A percentile compares a stretch with the other conserved stretches of the same genome.
Evolutionary conservation across 768 basidiomycete genomes (phyloP).

Genomic region (Boletales sp.): DNA sequence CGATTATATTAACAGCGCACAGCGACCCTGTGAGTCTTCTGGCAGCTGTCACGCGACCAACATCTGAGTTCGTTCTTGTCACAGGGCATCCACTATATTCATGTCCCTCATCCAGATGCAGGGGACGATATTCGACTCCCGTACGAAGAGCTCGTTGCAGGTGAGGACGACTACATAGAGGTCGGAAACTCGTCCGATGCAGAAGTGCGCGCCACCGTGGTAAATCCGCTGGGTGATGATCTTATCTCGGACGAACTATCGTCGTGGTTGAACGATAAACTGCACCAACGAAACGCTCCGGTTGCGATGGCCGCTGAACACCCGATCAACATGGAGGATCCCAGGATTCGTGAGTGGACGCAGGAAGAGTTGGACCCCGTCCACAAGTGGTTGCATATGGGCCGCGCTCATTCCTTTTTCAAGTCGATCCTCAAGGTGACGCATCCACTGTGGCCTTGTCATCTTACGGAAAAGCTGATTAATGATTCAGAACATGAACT

Average conservation of each 20-base stretch:
- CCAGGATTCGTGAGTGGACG: conserved; percentile 40
- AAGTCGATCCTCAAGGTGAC: conserved; percentile 28
- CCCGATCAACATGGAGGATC: conserved; percentile 30
- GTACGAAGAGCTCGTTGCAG: conserved; percentile 20
- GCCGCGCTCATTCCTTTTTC: conserved; percentile 23
- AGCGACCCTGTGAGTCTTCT: conserved; percentile 18
- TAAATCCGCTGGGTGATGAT: conserved; percentile 20
- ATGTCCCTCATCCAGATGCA: conserved; percentile 19
- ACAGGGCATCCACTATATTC: conserved; percentile 27
- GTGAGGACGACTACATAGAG: conserved; percentile 22
- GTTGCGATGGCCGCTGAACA: conserved; percentile 17
- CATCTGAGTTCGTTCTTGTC: not conserved
- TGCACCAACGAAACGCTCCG: conserved; percentile 18
- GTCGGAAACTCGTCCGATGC: conserved; percentile 7
- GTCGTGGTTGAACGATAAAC: conserved; percentile 28
- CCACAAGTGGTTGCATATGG: conserved; percentile 36
- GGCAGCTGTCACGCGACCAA: not conserved
- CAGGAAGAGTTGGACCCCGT: conserved; percentile 33
- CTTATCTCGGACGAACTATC: conserved; percentile 35
- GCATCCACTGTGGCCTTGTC: not conserved
- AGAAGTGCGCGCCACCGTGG: conserved; percentile 14
- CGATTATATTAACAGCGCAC: conserved; percentile 28
- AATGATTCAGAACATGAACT: conserved; percentile 14
- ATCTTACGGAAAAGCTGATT: not conserved
- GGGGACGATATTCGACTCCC: conserved; percentile 17